A percentile compares a stretch with the other conserved stretches of the same genome.
Evolutionary conservation across 495 filamentous ascomycete species (phyloP).

Genomic region (Chaetomium cochliodes): DNA sequence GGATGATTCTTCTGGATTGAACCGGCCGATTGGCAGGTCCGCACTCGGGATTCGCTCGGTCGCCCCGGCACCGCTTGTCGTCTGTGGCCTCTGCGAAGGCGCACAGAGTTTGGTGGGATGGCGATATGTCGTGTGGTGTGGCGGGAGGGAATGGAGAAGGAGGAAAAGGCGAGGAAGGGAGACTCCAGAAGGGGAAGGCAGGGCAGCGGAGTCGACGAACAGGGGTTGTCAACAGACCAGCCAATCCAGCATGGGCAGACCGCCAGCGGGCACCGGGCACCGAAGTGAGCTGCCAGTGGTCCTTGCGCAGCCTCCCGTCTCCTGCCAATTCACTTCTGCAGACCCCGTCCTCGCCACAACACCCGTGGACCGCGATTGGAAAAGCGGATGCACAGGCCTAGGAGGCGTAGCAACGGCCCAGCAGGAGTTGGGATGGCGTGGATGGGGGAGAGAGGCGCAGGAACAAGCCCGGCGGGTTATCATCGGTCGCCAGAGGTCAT

Average conservation of each 20-base stretch:
- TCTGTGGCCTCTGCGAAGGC: slow-evolving; percentile 33
- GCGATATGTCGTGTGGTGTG: slow-evolving; percentile 32
- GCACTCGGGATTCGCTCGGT: slow-evolving; percentile 21
- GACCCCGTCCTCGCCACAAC: slow-evolving; percentile 17
- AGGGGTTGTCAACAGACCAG: slow-evolving; percentile 15
- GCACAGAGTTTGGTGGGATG: slow-evolving; percentile 30
- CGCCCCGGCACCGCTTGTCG: slow-evolving; percentile 32
- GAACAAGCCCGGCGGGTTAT: not conserved
- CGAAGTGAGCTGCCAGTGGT: slow-evolving; percentile 22
- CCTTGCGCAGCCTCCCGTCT: slow-evolving; percentile 14
- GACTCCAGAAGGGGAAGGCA: slow-evolving; percentile 27
- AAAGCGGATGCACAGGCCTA: slow-evolving; percentile 7
- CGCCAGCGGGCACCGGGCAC: slow-evolving; percentile 9
- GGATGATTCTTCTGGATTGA: not conserved
- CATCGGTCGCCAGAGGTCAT: not conserved
- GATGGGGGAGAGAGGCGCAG: not conserved
- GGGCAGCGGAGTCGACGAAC: slow-evolving; percentile 22
- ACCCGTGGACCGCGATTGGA: slow-evolving; percentile 10
- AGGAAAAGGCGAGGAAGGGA: slow-evolving; percentile 32
- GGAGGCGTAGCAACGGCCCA: slow-evolving; percentile 7
- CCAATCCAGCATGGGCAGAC: slow-evolving; percentile 20
- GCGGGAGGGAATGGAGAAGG: slow-evolving; percentile 31
- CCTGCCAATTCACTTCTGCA: slow-evolving; percentile 9
- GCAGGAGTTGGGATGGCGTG: slow-evolving; percentile 3
- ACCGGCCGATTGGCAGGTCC: slow-evolving; percentile 13